Percentiles rank a stretch among this genome's conserved stretches.
These are phyloP conservation scores for Tricholoma bakamatsutake DNA, from an alignment of 768 basidiomycete species.

Conservation along the genomic window DNA sequence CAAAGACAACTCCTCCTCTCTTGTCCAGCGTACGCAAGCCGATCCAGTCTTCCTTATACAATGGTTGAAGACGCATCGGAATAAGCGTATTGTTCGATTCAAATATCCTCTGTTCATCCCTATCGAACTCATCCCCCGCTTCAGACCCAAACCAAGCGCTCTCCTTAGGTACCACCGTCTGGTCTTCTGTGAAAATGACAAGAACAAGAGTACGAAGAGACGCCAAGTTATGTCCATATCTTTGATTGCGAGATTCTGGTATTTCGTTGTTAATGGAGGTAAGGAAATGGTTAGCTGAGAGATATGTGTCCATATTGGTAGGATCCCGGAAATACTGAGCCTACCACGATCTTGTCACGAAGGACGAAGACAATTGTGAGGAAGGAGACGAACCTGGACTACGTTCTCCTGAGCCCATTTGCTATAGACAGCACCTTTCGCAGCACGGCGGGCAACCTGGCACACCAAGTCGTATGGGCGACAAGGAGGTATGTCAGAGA, in stretches of 20 bases:
- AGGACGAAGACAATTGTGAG: not conserved
- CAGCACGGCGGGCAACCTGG: slow-evolving; percentile 56
- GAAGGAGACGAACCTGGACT: slow-evolving; percentile 46
- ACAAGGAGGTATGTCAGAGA: slow-evolving; percentile 71
- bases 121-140: slow-evolving; percentile 30
- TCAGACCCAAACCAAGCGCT: slow-evolving; percentile 84
- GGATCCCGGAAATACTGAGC: slow-evolving; percentile 88
- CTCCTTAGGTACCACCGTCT: slow-evolving; percentile 79
- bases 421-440: slow-evolving; percentile 60
- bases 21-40: slow-evolving; percentile 70
- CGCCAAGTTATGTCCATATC: slow-evolving; percentile 55
- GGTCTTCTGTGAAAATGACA: slow-evolving; percentile 65
- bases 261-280: slow-evolving; percentile 76
- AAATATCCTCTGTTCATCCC: slow-evolving; percentile 5
- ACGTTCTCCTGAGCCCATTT: slow-evolving; percentile 74
- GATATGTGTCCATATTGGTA: slow-evolving; percentile 48
- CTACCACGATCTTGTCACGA: slow-evolving; percentile 27
- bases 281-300: slow-evolving; percentile 59
- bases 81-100: slow-evolving; percentile 32
- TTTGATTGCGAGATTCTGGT: slow-evolving; percentile 43
- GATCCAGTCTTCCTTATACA: slow-evolving; percentile 80
- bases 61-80: slow-evolving; percentile 65
- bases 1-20: slow-evolving; percentile 50
- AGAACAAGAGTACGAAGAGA: slow-evolving; percentile 65
- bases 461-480: slow-evolving; percentile 62